Base-by-base conservation (phyloP, 331 rosid genomes). In the Dryas integrifolia region DNA sequence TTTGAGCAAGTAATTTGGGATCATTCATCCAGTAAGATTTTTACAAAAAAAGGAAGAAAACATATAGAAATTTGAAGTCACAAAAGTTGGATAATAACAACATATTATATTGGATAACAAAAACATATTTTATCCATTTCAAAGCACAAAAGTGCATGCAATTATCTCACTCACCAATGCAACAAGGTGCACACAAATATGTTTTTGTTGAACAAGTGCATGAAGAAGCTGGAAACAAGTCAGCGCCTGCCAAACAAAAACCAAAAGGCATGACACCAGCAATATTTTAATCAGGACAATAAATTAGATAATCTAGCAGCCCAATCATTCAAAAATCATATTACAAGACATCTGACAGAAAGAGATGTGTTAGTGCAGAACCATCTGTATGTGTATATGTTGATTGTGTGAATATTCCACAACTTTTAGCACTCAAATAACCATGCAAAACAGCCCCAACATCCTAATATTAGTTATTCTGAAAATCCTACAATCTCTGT, bases 171-270 rank as follows among this genome's bases (percentile, higher is more conserved):
- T 84, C 76, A 94, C 98, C 94, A 94, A 82, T 26, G 88, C 73
- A 81, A 89, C 89, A 77, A 94, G 96, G 69, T 91, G 91, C 69
- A 81, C 75, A 77, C 98, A 91, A 65, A 91, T 87, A 84, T 86
- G 90, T 79, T 87, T 94, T 74, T 80, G 95, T 85, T 72, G 96
- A 86, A 94, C 97, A 69, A 94, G 88, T 5, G 97, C 84, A 78
- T 84, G 91, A 76, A 91, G 92, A 80, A 91, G 85, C 79, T 83
- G 96, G 87, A 76, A 74, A 76, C 97, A 94, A 45, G 96, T 89
- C 61, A 91, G 81, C n/a, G 85, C 92, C 98, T 94, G 88, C 14
- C 53, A 60, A 83, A 79, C 49, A 74, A 72, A 79, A 65, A 46
- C 56, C n/a, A 24, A 63, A 64, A 67, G 58, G 16, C 3, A 21